Evolutionary conservation across 495 filamentous ascomycete species (phyloP).

Genomic region (Podospora pseudocomata): DNA sequence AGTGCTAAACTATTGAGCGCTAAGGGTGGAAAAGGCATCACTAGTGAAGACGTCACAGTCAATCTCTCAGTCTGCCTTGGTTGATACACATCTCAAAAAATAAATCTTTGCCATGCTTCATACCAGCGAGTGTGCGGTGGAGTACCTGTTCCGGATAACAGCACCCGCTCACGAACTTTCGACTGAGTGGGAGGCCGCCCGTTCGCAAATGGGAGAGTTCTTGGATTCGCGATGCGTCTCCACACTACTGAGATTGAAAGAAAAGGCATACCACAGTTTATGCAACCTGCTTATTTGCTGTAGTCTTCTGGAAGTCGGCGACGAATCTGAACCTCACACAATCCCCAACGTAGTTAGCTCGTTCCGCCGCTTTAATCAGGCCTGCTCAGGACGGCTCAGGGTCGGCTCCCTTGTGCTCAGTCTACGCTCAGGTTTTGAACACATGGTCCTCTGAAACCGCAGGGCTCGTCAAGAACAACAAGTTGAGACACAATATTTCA

Average conservation of each 20-base stretch:
- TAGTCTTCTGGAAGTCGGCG: not conserved
- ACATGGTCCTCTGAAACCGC: not conserved
- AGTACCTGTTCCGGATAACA: not conserved
- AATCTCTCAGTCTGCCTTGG: not conserved
- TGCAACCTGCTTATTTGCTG: too few species aligned
- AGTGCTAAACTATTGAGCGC: not conserved
- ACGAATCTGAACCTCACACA: conserved; percentile 1
- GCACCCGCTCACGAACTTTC: not conserved
- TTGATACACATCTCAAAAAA: not conserved
- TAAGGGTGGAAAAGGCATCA: not conserved
- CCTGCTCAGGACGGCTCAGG: conserved; percentile 1
- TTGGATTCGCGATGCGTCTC: too few species aligned
- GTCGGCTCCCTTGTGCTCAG: not conserved
- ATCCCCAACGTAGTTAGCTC: not conserved
- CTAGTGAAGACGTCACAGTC: not conserved
- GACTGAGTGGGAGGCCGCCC: not conserved
- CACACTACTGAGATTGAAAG: too few species aligned
- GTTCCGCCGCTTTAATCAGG: conserved; percentile 5
- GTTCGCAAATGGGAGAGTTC: too few species aligned
- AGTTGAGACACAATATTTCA: conserved; percentile 6
- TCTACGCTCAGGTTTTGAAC: not conserved
- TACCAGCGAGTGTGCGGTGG: not conserved
- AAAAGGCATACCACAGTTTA: too few species aligned
- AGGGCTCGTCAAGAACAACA: not conserved
- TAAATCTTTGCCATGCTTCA: not conserved